Percentiles rank a stretch among this genome's conserved stretches.
These are phyloP conservation scores for Piloderma croceum DNA, from an alignment of 768 basidiomycete genomes.

Conservation along the genomic window DNA sequence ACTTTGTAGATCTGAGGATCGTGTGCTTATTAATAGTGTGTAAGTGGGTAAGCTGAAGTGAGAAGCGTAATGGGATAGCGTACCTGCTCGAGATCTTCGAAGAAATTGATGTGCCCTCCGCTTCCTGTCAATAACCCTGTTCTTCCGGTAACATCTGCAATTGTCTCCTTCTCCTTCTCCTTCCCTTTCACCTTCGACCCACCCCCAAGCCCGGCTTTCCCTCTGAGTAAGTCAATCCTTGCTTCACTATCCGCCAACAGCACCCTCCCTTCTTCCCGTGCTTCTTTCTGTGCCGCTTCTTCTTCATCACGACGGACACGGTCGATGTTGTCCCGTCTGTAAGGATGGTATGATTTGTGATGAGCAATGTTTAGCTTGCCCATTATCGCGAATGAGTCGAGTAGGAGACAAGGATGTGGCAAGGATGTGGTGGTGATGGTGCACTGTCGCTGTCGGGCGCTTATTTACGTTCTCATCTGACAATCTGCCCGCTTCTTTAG, in stretches of 20 bases:
- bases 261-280: conserved; percentile 65
- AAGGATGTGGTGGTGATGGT: background rate
- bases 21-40: too few species aligned
- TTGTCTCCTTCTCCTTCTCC: conserved; percentile 32
- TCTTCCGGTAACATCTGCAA: conserved; percentile 24
- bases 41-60: too few species aligned
- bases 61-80: conserved; percentile 8
- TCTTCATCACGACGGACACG: conserved; percentile 78
- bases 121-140: conserved; percentile 39
- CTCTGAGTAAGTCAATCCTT: conserved; percentile 57
- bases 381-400: too few species aligned
- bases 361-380: conserved; percentile 87
- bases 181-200: conserved; percentile 33
- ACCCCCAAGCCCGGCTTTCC: conserved; percentile 46
- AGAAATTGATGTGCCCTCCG: conserved; percentile 76
- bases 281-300: conserved; percentile 61
- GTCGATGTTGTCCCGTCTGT: conserved; percentile 79
- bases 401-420: background rate
- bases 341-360: conserved; percentile 88
- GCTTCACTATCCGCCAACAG: conserved; percentile 83
- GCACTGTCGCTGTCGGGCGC: too few species aligned
- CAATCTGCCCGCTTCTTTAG: too few species aligned
- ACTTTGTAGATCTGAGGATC: too few species aligned
- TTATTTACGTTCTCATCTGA: too few species aligned
- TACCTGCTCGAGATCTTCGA: conserved; percentile 76